Evolutionary conservation across 371 early-diverging fungal species (phyloP), one percentile per base, ranked within the genome.

Genomic region (Syncephalastrum racemosum): DNA sequence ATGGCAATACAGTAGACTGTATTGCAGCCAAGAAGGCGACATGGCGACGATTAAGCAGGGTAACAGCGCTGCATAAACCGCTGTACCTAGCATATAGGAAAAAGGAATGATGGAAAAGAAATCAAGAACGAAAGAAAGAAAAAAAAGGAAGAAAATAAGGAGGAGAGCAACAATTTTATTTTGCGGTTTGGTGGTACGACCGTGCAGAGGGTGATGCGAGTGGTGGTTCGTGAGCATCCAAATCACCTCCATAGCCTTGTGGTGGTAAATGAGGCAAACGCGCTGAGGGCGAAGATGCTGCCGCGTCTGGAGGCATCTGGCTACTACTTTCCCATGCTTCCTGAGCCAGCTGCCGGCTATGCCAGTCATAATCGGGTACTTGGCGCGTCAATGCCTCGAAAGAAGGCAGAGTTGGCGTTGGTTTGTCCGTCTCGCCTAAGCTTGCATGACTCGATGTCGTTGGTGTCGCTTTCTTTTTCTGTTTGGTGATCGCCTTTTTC

Each of bases 1-100:
- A 61, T 75, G 75, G 4, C 62, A 14, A 48, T 75, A 75, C 8
- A 64, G 24, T 4, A 66, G 20, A n/a, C 54, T 14, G 8, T 47
- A 31, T 22, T 50, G 54, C 24, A 52, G 13, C 16, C 6, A 48
- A 39, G 6, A 24, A 18, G 25, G 58, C 51, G 31, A 49, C 24
- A 10, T 31, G 36, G 36, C 36, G 10, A 31, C 36, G 10, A 31
- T 31, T 12, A 31, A 10, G 36, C 36, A 31, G 10, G 54, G 63
- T 16, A 56, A 14, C 7, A 53, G n/a, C 4, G 53, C 49, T 4
- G 45, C 12, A 40, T 62, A 62, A 10, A 36, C 36, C 19, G 31
- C 31, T 8, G 10, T 31, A 31, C 36, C 36, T 12, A 31, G 36
- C 36, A 31, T 31, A 8, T 5, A 31, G 36, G 36, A 31, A 31